phyloP scores from a whole-genome alignment of 306 rosid genomes.

The Inga oerstediana region DNA sequence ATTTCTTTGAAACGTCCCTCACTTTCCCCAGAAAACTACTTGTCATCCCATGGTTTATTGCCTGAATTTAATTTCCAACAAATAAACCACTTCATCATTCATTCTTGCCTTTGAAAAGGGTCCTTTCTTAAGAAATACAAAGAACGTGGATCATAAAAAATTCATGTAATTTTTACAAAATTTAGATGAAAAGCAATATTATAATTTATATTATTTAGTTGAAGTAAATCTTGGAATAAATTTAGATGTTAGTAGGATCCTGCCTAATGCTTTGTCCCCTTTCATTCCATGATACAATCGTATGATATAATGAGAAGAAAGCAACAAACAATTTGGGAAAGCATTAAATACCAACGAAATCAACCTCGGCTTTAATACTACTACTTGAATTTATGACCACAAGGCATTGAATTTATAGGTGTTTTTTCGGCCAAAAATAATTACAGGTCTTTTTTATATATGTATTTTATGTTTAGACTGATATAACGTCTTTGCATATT shows the following conservation, averaged over 20 bases:
- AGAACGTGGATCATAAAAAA: background rate
- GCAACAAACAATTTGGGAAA: background rate
- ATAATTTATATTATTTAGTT: too few relatives aligned
- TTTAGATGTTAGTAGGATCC: background rate
- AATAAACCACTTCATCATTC: background rate
- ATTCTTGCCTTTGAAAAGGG: background rate
- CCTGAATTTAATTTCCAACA: conserved; percentile 34
- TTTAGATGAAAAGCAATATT: background rate
- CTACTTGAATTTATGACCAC: background rate
- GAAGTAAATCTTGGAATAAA: background rate
- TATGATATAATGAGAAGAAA: background rate
- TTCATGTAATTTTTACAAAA: background rate
- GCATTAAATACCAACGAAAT: too few relatives aligned
- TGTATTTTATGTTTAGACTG: too few relatives aligned
- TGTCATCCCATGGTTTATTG: conserved; percentile 49
- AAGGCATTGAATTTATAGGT: background rate
- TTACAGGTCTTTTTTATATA: too few relatives aligned
- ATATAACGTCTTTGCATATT: too few relatives aligned
- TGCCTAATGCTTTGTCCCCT: background rate
- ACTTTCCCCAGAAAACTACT: conserved; percentile 40
- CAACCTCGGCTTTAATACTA: background rate
- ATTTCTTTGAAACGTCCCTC: conserved; percentile 38
- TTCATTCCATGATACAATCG: background rate
- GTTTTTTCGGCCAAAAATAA: too few relatives aligned
- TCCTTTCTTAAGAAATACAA: background rate